Conservation (phyloP, 305 asterid genomes). For the Petunia hybrid region DNA sequence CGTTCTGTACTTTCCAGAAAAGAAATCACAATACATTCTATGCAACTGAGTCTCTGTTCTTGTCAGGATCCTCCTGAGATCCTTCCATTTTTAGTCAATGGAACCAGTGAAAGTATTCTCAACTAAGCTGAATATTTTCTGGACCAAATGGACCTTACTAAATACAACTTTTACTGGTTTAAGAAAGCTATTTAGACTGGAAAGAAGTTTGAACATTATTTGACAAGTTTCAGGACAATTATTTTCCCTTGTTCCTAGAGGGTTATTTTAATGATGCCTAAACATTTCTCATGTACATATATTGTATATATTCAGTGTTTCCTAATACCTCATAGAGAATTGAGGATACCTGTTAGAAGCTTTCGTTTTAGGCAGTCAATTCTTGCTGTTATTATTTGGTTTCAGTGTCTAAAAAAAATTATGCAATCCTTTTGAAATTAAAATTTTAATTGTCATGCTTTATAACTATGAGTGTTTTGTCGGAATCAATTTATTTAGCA, state of each 20-base stretch:
- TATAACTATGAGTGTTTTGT: not conserved
- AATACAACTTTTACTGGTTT: not conserved
- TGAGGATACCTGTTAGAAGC: constrained; percentile 22
- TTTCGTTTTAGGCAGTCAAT: constrained; percentile 6
- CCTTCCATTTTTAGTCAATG: not conserved
- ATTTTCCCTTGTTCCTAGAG: not conserved
- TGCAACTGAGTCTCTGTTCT: not conserved
- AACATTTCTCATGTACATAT: constrained; percentile 20
- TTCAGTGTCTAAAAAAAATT: constrained; percentile 3
- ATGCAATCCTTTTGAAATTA: no score
- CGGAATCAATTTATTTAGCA: not conserved
- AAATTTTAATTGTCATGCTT: no score
- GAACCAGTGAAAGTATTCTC: not conserved
- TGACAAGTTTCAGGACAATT: not conserved
- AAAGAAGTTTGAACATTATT: constrained; percentile 11
- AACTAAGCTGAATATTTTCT: not conserved
- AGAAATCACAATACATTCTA: not conserved
- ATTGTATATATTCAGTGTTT: not conserved
- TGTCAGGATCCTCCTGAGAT: not conserved
- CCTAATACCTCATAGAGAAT: not conserved
- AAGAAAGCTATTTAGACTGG: constrained; percentile 8
- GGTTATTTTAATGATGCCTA: constrained; percentile 4
- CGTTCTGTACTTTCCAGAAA: not conserved
- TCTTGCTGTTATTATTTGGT: not conserved
- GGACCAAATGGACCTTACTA: constrained; percentile 18